A percentile compares a stretch with the other conserved stretches of the same genome.
phyloP scores from a whole-genome alignment of 139 green algal species.

The Volvox reticuliferus region DNA sequence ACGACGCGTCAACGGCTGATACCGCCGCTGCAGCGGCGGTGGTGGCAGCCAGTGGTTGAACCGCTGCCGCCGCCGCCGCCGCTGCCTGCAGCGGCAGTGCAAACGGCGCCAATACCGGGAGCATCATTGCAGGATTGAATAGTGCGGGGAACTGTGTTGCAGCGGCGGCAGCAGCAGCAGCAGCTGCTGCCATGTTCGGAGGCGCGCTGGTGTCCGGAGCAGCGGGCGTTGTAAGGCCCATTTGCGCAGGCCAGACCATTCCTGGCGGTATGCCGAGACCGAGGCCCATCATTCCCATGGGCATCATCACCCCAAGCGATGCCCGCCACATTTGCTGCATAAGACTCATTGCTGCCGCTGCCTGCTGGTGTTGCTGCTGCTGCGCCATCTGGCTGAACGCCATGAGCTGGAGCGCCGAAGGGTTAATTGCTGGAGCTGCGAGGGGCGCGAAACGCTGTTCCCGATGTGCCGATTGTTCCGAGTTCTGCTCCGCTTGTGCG shows the following conservation, averaged over 20 bases:
- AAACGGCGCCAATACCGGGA: neutral
- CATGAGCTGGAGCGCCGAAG: neutral
- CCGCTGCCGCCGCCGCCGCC: neutral
- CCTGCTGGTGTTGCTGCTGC: conserved; percentile 8
- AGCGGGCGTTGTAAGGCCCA: neutral
- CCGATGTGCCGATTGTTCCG: no score
- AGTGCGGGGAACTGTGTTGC: neutral
- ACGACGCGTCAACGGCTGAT: neutral
- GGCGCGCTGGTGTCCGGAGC: neutral
- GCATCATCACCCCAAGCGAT: conserved; percentile 10
- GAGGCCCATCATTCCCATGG: conserved; percentile 11
- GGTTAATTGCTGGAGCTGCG: neutral
- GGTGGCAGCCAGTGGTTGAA: neutral
- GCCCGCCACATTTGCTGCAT: conserved; percentile 34
- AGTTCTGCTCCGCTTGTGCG: no score
- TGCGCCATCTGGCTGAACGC: neutral
- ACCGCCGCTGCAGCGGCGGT: neutral
- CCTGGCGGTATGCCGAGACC: conserved; percentile 1
- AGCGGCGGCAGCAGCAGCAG: neutral
- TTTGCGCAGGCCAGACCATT: conserved; percentile 5
- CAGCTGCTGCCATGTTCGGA: neutral
- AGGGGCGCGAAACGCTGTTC: neutral
- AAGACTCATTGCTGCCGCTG: neutral
- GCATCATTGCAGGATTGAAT: neutral
- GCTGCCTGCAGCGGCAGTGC: neutral